phyloP scores from a whole-genome alignment of 2,329 filamentous ascomycete species.

The Apiospora pterosperma region DNA sequence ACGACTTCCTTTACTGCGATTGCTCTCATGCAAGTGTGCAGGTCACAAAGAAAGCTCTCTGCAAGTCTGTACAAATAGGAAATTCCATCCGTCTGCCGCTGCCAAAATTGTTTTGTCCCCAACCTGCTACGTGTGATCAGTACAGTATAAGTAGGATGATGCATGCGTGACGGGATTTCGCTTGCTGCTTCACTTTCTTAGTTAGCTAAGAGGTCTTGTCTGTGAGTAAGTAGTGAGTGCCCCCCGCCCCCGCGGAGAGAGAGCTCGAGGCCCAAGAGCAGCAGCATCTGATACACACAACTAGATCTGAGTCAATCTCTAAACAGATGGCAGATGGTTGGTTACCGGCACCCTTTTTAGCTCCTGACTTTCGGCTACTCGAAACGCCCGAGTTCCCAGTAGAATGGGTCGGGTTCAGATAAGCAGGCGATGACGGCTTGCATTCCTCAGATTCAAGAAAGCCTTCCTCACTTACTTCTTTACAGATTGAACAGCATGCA shows the following conservation, averaged over 20 bases:
- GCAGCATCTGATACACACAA: not conserved
- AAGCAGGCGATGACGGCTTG: too few species aligned
- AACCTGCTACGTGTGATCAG: not conserved
- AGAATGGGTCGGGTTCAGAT: too few species aligned
- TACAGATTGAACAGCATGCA: too few species aligned
- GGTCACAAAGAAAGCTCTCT: slow-evolving; percentile 25
- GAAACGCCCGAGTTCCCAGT: not conserved
- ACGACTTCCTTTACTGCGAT: slow-evolving; percentile 16
- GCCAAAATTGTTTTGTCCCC: slow-evolving; percentile 12
- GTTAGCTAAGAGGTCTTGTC: too few species aligned
- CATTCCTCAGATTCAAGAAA: too few species aligned
- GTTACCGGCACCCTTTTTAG: not conserved
- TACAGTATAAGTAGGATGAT: too few species aligned
- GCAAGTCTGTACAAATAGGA: slow-evolving; percentile 26
- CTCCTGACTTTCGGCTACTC: not conserved
- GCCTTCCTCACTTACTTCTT: too few species aligned
- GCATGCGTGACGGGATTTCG: not conserved
- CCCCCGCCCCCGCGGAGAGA: too few species aligned
- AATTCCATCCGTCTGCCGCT: slow-evolving; percentile 18
- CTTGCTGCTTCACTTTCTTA: too few species aligned
- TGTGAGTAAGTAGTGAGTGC: too few species aligned
- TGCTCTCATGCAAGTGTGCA: slow-evolving; percentile 23
- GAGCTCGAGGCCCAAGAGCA: too few species aligned
- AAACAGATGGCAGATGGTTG: not conserved
- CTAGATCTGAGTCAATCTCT: not conserved